Evolutionary conservation across 192 early-diverging fungal genomes (phyloP), one percentile per base, ranked within the genome.

Genomic region (Chytriomyces sp.): DNA sequence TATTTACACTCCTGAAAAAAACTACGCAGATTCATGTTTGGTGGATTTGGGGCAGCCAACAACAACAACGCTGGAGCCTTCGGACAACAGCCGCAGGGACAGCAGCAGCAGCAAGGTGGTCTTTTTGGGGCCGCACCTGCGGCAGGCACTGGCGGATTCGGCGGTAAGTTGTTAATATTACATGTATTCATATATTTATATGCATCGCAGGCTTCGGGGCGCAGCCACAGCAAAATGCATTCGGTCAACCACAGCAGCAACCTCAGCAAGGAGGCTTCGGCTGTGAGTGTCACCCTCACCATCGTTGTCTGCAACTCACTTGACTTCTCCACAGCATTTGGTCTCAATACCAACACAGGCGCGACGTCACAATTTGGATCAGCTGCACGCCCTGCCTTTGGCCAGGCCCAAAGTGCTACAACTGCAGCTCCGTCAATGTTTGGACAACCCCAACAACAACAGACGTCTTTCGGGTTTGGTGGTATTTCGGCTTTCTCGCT

Each of bases 401-500:
- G 70, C 28, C 61, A 65, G 23, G 63, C 74, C 20, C 57, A 75
- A 23, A 75, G 71, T 46, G 61, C 73, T 10, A 75, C 73, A 13
- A 66, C 73, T 16, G 73, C 73, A 7, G 73, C 63, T 16, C 73
- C 73, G 26, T 45, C 63, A 23, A 44, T 75, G 60, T 80, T 80
- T 71, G 79, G 79, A 6, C 57, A 57, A 47, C 53, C 73, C 18
- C 72, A 9, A 45, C 74, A 76, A 46, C 76, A 70, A 43, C 26
- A 9, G 9, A 11, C 50, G 64, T 10, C 20, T 13, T 60, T 46
- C 24, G 75, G 64, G 8, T 77, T 77, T 70, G 76, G 76, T 16
- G 45, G 18, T 69, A 46, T 60, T 46, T 45, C n/a, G 10, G n/a
- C 68, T 61, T 23, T 20, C 45, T 26, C 49, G 26, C 53, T 69